Percentiles rank a stretch among this genome's conserved stretches.
phyloP scores from a whole-genome alignment of 345 rosid species.

The Salix caprea region DNA sequence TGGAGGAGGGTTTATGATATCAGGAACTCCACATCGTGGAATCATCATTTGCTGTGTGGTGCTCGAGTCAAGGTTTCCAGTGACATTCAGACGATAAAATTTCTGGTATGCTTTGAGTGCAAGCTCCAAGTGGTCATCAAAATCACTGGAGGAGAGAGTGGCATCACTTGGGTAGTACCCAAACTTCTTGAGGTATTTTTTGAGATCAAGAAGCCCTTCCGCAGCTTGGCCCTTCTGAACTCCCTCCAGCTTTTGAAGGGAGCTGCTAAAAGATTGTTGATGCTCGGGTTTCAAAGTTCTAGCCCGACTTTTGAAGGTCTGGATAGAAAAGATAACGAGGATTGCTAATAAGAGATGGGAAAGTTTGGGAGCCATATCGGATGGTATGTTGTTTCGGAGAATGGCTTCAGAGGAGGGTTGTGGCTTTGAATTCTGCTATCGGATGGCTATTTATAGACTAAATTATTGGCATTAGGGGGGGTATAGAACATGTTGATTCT shows the following conservation, averaged over 20 bases:
- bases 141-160: background rate
- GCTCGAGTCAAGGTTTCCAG: background rate
- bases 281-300: background rate
- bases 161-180: conserved; percentile 5
- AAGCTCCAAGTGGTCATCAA: background rate
- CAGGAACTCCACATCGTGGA: background rate
- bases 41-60: background rate
- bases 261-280: background rate
- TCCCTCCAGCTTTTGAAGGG: background rate
- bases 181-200: conserved; percentile 4
- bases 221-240: conserved; percentile 7
- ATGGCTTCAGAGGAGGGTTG: background rate
- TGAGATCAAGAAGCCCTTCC: conserved; percentile 2
- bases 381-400: background rate
- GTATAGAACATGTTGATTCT: background rate
- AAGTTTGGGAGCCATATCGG: background rate
- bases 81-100: background rate
- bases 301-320: background rate
- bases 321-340: background rate
- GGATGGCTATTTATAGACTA: background rate
- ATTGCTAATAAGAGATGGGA: background rate
- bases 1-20: background rate
- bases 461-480: background rate
- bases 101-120: background rate
- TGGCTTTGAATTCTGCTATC: background rate